These are phyloP conservation scores for Pestalotiopsis sp. DNA, from an alignment of 2,329 filamentous ascomycete genomes.

Conservation along the genomic window DNA sequence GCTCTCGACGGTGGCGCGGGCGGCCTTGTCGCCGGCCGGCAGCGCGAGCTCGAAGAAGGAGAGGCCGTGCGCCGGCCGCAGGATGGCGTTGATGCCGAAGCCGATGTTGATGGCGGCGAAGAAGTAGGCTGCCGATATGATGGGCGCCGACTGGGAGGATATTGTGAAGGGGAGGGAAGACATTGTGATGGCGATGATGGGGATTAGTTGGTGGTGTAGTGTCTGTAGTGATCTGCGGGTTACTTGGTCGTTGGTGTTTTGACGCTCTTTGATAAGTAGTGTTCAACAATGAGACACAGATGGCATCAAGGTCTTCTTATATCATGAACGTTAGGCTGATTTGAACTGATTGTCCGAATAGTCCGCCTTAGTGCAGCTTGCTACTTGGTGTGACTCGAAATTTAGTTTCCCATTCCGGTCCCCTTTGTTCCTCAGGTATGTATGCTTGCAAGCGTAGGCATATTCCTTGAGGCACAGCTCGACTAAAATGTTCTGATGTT, in stretches of 20 bases:
- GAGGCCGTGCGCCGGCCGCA: conserved; percentile 34
- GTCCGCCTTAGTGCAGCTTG: neutral
- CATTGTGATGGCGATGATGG: neutral
- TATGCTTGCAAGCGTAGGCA: neutral
- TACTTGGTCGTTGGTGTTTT: neutral
- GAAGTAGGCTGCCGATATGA: conserved; percentile 6
- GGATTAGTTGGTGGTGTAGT: neutral
- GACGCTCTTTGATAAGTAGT: neutral
- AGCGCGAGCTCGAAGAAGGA: conserved; percentile 37
- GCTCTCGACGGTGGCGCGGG: conserved; percentile 41
- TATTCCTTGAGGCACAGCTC: neutral
- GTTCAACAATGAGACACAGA: neutral
- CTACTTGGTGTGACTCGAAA: neutral
- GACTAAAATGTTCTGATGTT: neutral
- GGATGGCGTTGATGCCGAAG: conserved; percentile 42
- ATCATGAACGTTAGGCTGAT: neutral
- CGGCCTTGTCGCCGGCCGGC: conserved; percentile 28
- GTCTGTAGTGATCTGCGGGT: too few relatives aligned
- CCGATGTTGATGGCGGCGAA: conserved; percentile 26
- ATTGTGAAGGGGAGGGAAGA: neutral
- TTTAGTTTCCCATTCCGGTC: neutral
- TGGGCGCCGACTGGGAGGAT: conserved; percentile 4
- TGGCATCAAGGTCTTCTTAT: neutral
- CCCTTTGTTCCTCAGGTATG: neutral
- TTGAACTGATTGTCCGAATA: conserved; percentile 2